Percentiles rank a stretch among this genome's conserved stretches.
Conservation (phyloP, 2,329 filamentous ascomycete species). For the Fusarium acutatum region DNA sequence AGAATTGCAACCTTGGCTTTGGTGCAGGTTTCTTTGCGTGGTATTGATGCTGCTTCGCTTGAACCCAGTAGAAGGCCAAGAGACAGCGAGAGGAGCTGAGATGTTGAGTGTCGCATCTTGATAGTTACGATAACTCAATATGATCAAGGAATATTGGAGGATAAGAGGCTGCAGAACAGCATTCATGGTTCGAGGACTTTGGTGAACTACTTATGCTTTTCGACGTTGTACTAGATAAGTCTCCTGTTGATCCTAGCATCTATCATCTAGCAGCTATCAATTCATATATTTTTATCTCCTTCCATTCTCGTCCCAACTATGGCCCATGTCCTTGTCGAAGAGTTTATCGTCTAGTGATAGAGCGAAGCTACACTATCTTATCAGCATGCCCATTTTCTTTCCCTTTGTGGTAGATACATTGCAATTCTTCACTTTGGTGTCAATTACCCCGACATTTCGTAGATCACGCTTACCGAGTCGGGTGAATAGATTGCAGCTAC, state of each 20-base stretch:
- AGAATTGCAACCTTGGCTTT: constrained; percentile 46
- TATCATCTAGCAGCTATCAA: background rate
- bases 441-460: background rate
- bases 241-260: background rate
- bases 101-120: constrained; percentile 1
- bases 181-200: background rate
- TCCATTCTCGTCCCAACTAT: background rate
- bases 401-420: constrained; percentile 10
- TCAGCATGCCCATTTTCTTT: background rate
- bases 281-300: background rate
- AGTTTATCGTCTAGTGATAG: background rate
- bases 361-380: background rate
- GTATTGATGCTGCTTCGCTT: constrained; percentile 17
- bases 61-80: background rate
- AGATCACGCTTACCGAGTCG: background rate
- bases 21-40: constrained; percentile 33
- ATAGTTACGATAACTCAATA: background rate
- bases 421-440: background rate
- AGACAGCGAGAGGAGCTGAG: constrained; percentile 7
- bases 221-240: no score
- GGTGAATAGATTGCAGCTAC: constrained; percentile 6
- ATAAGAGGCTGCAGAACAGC: background rate
- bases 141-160: background rate
- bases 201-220: background rate
- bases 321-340: background rate